Evolutionary conservation across 129 eudicot species (phyloP).

Genomic region (Helianthus annuus): HanXRQr2.0-SUNRISE NC_035433.2:130993273-130993772

Average conservation of each 20-base stretch:
- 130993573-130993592: slow-evolving; percentile 62
- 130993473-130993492: slow-evolving; percentile 79
- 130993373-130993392: slow-evolving; percentile 96
- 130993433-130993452: slow-evolving; percentile 87
- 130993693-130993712: slow-evolving; percentile 70
- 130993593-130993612: not conserved
- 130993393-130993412: slow-evolving; percentile 81
- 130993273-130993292: too few species aligned
- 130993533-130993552: slow-evolving; percentile 64
- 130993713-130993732: slow-evolving; percentile 74
- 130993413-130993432: slow-evolving; percentile 82
- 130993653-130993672: not conserved
- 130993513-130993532: slow-evolving; percentile 70
- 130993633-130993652: not conserved
- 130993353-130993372: slow-evolving; percentile 83
- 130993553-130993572: slow-evolving; percentile 64
- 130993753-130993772: slow-evolving; percentile 55
- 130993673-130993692: not conserved
- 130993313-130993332: too few species aligned
- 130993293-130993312: too few species aligned
- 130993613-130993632: too few species aligned
- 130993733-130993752: slow-evolving; percentile 68
- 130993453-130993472: slow-evolving; percentile 82
- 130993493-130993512: slow-evolving; percentile 73
- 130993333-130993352: slow-evolving; percentile 80